Conservation (phyloP, 2,329 filamentous ascomycete species). For the Triangularia verruculosa region DNA sequence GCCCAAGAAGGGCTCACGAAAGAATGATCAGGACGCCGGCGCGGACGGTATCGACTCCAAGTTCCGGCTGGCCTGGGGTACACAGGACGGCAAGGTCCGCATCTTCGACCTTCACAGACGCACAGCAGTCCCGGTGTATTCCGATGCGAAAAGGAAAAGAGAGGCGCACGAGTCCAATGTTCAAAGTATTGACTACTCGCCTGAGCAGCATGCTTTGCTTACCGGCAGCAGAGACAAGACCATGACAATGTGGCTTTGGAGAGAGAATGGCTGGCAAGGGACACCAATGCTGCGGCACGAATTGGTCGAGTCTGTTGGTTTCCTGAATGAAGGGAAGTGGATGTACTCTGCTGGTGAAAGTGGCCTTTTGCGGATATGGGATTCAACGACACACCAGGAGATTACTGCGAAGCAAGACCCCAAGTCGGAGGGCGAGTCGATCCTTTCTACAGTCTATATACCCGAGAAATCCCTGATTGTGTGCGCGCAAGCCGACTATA, state of each 20-base stretch:
- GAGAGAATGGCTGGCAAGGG: constrained; percentile 76
- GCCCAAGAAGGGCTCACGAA: constrained; percentile 41
- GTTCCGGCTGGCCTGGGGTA: constrained; percentile 84
- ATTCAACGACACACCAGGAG: constrained; percentile 71
- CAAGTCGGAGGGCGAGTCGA: constrained; percentile 60
- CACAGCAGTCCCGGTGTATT: constrained; percentile 62
- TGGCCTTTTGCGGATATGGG: constrained; percentile 81
- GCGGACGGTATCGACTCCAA: constrained; percentile 46
- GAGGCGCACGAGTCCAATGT: constrained; percentile 96
- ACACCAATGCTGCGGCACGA: constrained; percentile 84
- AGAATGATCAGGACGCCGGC: constrained; percentile 43
- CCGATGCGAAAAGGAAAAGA: constrained; percentile 40
- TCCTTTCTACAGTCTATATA: constrained; percentile 69
- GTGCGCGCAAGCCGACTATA: constrained; percentile 86
- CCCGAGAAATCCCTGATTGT: constrained; percentile 67
- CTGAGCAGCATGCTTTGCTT: constrained; percentile 69
- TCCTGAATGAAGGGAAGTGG: constrained; percentile 66
- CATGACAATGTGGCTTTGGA: constrained; percentile 92
- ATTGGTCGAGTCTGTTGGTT: constrained; percentile 78
- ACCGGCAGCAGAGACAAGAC: constrained; percentile 92
- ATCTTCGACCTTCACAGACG: constrained; percentile 90
- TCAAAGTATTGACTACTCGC: constrained; percentile 78
- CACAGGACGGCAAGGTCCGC: constrained; percentile 87
- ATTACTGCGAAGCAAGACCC: constrained; percentile 69
- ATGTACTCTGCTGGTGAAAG: constrained; percentile 84